A percentile compares a stretch with the other conserved stretches of the same genome.
Evolutionary conservation across 2,329 filamentous ascomycete species (phyloP).

Genomic region (Chrysoporthe austroafricana): DNA sequence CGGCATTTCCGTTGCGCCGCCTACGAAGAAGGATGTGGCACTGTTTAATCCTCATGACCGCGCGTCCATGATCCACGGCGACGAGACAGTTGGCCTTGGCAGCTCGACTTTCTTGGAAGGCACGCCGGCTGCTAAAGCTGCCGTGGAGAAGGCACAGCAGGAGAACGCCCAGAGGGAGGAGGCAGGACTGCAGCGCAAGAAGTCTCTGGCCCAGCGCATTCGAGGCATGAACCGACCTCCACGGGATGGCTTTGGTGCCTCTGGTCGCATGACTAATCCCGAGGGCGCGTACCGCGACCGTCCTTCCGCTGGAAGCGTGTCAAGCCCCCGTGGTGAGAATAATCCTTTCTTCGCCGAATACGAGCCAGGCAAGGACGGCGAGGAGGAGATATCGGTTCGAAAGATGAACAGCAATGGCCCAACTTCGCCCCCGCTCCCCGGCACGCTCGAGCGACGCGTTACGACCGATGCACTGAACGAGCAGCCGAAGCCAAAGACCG

Average conservation of each 20-base stretch:
- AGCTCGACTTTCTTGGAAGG: slow-evolving; percentile 96
- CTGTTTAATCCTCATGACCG: slow-evolving; percentile 72
- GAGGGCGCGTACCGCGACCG: slow-evolving; percentile 50
- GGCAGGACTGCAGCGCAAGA: slow-evolving; percentile 79
- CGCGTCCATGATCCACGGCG: slow-evolving; percentile 77
- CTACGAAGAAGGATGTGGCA: slow-evolving; percentile 46
- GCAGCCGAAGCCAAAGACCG: slow-evolving; percentile 52
- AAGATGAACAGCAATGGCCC: slow-evolving; percentile 43
- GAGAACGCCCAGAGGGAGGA: slow-evolving; percentile 61
- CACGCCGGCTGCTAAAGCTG: slow-evolving; percentile 80
- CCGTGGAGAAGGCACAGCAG: slow-evolving; percentile 75
- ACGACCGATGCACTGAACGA: slow-evolving; percentile 61
- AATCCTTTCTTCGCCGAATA: slow-evolving; percentile 90
- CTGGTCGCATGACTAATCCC: slow-evolving; percentile 61
- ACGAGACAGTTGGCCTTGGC: slow-evolving; percentile 81
- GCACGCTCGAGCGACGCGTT: slow-evolving; percentile 64
- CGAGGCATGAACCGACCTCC: slow-evolving; percentile 78
- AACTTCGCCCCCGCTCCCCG: slow-evolving; percentile 61
- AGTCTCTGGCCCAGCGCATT: slow-evolving; percentile 91
- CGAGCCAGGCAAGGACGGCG: slow-evolving; percentile 60
- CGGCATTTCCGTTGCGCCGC: slow-evolving; percentile 30
- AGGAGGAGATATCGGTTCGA: slow-evolving; percentile 53
- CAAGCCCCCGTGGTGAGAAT: slow-evolving; percentile 49
- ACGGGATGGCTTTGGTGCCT: slow-evolving; percentile 58
- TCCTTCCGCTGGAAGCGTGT: slow-evolving; percentile 35